phyloP scores from a whole-genome alignment of 176 grass and related monocot genomes.

The Puccinellia tenuiflora region DNA sequence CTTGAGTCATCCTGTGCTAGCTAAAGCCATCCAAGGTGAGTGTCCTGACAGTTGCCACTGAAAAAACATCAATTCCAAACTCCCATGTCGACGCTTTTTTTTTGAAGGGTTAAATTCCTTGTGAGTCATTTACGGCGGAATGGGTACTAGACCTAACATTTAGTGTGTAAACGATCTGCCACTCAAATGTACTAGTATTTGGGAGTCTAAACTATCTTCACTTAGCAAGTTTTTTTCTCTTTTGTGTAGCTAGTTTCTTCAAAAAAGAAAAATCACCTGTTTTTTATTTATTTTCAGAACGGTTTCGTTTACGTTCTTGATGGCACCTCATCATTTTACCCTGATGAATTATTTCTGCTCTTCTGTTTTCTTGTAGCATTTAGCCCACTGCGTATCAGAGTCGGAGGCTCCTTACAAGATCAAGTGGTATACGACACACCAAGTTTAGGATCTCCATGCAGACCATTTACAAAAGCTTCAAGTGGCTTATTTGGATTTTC shows the following conservation, averaged over 20 bases:
- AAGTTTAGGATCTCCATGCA: conserved; percentile 60
- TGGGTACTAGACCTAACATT: neutral
- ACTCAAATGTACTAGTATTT: neutral
- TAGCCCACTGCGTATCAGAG: conserved; percentile 68
- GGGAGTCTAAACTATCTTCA: neutral
- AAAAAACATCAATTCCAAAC: neutral
- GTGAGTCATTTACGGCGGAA: neutral
- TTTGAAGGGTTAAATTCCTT: neutral
- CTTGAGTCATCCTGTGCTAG: conserved; percentile 66
- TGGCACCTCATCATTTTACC: neutral
- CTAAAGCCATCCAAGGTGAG: conserved; percentile 82
- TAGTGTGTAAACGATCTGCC: neutral
- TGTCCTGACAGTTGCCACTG: neutral
- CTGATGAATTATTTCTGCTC: neutral
- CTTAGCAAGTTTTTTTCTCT: neutral
- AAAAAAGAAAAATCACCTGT: neutral
- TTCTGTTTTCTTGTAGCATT: conserved; percentile 50
- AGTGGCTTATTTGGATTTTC: conserved; percentile 90
- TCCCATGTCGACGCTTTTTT: neutral
- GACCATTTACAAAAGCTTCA: conserved; percentile 55
- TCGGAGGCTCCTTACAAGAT: conserved; percentile 96
- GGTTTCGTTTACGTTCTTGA: neutral
- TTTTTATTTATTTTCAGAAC: neutral
- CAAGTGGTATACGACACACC: conserved; percentile 78
- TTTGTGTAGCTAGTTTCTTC: neutral